Base-by-base conservation (phyloP, 2,329 filamentous ascomycete species). In the Xylaria sp. region DNA sequence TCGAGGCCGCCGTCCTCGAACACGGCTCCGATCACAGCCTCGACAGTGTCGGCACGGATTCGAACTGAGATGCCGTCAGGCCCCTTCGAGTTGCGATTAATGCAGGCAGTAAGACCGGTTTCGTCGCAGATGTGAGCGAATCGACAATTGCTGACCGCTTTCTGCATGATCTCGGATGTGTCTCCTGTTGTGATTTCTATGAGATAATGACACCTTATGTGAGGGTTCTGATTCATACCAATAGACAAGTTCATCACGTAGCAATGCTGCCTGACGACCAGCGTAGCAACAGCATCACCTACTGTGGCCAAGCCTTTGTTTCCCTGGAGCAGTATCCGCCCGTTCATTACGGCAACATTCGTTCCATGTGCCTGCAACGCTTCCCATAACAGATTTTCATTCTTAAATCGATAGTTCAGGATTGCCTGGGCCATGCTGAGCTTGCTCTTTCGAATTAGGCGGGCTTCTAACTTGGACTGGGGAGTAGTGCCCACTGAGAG, bases 361-460 rank as follows among this genome's bases (percentile, higher is more conserved):
- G 47, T 49, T 3, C 57, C 51, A 1, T 56, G 40, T n/a, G 62
- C 51, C 37, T 63, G 62, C 25, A 67, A 21, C 3, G 59, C 62
- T 48, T 67, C 64, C 62, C 54, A 65, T 15, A 67, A 47, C 7
- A 63, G 10, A 9, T 60, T 47, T 43, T 48, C 35, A 13, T 58
- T 21, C 10, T 47, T 29, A 43, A 65, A 65, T 11, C 37, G 4
- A 23, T 67, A 65, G 19, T 54, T 37, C 3, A 65, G n/a, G 15
- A 60, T 49, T n/a, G 21, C 3, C 46, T 65, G 48, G 31, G 64
- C 64, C 11, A 4, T 33, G 23, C 6, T 1, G 33, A 62, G 27
- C 15, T 62, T 51, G 8, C 2, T 17, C 25, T n/a, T n/a, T n/a
- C n/a, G n/a, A n/a, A n/a, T n/a, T n/a, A n/a, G n/a, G n/a, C n/a